Evolutionary conservation across 1,284 basidiomycete species (phyloP), one percentile per base, ranked within the genome.

Genomic region (Leccinum holopus): DNA sequence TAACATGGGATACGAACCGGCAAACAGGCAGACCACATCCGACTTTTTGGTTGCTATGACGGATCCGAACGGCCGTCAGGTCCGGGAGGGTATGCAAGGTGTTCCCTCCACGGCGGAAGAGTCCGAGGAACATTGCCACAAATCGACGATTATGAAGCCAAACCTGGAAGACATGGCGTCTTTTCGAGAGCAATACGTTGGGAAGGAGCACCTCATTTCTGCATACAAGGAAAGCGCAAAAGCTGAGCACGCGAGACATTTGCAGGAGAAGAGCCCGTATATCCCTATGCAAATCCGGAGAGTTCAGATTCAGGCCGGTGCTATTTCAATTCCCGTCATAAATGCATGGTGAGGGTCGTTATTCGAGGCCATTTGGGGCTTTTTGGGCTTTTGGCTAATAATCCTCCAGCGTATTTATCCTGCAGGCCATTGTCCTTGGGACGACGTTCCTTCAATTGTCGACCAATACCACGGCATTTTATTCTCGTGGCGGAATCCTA

Each of bases 401-500:
- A 49, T 0, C 8, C 10, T 35, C 1, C 11, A 76, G 71, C 5
- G 74, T 82, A 6, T 87, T 82, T 67, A 66, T 87, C n/a, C 68
- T 87, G 51, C 88, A 91, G 74, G 88, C 81, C 9, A 71, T 93
- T 61, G 90, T 94, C 67, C 81, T 90, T 62, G 92, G 94, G 11
- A 91, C 89, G 0, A 83, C 90, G 39, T 97, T 92, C 79, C 80
- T 88, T 65, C 79, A 84, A 5, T 77, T 89, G 57, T 79, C 86
- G 0, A 78, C 86, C 16, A 75, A 79, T 5, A 92, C 94, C 0
- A 74, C 78, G 1, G 87, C 86, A 12, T 91, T 86, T 74, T 96
- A 90, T 80, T 88, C 89, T 14, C 85, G 93, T 21, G 92, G 92
- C 3, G 94, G 93, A 77, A 79, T 88, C 25, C 74, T 90, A 8